A percentile compares a stretch with the other conserved stretches of the same genome.
These are phyloP conservation scores for Beta corolliflora DNA, from an alignment of 179 eudicot genomes.

Conservation along the genomic window DNA sequence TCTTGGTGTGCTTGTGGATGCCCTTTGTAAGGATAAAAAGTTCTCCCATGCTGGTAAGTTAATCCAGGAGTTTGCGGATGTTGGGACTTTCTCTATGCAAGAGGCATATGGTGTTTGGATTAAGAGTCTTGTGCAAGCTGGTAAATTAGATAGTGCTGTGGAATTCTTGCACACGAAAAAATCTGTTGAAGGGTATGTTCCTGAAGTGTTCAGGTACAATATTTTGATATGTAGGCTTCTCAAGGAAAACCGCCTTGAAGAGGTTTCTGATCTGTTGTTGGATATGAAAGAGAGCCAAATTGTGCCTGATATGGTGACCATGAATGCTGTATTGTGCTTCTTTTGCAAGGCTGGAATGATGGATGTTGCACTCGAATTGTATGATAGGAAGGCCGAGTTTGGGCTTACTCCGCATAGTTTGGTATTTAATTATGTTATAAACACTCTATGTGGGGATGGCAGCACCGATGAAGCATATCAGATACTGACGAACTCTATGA, in stretches of 20 bases:
- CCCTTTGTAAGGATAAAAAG: slow-evolving; percentile 52
- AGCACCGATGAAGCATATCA: slow-evolving; percentile 63
- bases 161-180: slow-evolving; percentile 46
- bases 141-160: slow-evolving; percentile 59
- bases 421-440: slow-evolving; percentile 66
- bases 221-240: slow-evolving; percentile 56
- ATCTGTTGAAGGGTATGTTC: slow-evolving; percentile 57
- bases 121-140: slow-evolving; percentile 53
- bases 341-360: slow-evolving; percentile 88
- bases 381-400: slow-evolving; percentile 52
- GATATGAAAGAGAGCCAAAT: slow-evolving; percentile 66
- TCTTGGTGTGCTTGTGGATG: slow-evolving; percentile 46
- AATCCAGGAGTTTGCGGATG: slow-evolving; percentile 50
- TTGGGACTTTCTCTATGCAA: slow-evolving; percentile 37
- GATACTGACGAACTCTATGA: slow-evolving; percentile 48
- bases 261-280: slow-evolving; percentile 73
- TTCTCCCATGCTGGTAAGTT: slow-evolving; percentile 57
- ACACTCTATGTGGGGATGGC: slow-evolving; percentile 68
- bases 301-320: slow-evolving; percentile 68
- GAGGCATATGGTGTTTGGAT: slow-evolving; percentile 70
- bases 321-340: slow-evolving; percentile 73
- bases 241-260: slow-evolving; percentile 55
- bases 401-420: slow-evolving; percentile 64
- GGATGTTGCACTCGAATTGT: slow-evolving; percentile 67
- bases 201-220: slow-evolving; percentile 67